These are phyloP conservation scores for Raphanus raphanistrum DNA, from an alignment of 345 rosid genomes.

Conservation along the genomic window DNA sequence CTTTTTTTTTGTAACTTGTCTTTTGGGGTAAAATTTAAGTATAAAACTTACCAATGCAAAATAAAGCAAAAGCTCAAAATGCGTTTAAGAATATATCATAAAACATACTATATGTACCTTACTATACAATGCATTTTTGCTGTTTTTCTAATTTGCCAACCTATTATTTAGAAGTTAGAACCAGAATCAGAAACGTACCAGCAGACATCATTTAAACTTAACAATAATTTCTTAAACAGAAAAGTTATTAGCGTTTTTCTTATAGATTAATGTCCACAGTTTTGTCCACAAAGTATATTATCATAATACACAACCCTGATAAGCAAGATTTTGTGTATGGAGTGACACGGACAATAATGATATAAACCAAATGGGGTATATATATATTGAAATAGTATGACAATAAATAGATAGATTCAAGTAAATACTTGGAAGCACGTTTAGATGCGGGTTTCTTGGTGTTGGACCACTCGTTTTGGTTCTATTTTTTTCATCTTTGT, in stretches of 20 bases:
- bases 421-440: slow-evolving; percentile 38
- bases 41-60: not conserved
- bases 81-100: not conserved
- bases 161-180: not conserved
- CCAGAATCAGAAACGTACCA: not conserved
- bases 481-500: not conserved
- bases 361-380: slow-evolving; percentile 9
- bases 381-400: slow-evolving; percentile 8
- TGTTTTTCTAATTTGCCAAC: not conserved
- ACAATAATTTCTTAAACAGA: not conserved
- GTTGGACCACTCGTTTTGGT: slow-evolving; percentile 38
- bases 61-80: not conserved
- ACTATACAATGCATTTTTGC: not conserved
- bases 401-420: not conserved
- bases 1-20: too few relatives aligned
- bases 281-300: not conserved
- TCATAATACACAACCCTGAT: slow-evolving; percentile 1
- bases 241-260: not conserved
- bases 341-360: slow-evolving; percentile 31
- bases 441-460: slow-evolving; percentile 36
- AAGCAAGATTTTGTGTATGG: slow-evolving; percentile 17
- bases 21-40: too few relatives aligned
- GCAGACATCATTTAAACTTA: slow-evolving; percentile 11
- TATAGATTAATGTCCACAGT: not conserved
- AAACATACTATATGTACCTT: not conserved